phyloP scores from a whole-genome alignment of 805 yeast genomes.

The Naumovozyma castellii region DNA sequence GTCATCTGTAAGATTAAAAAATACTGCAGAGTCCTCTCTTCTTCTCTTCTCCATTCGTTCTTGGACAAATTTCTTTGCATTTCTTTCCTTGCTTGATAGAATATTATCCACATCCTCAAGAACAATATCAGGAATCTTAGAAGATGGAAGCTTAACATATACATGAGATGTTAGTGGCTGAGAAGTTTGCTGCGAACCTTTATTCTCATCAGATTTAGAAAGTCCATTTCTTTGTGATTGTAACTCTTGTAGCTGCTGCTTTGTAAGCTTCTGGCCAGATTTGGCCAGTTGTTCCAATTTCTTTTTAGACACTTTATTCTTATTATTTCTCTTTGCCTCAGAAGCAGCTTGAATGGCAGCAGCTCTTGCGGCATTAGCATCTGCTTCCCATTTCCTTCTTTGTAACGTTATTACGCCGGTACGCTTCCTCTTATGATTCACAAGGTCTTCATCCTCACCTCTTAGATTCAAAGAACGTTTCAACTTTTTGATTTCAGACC shows the following conservation, averaged over 20 bases:
- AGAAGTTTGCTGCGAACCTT: constrained; percentile 2
- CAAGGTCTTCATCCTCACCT: constrained; percentile 78
- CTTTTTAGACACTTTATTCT: constrained; percentile 14
- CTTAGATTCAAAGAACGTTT: constrained; percentile 68
- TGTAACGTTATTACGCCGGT: constrained; percentile 14
- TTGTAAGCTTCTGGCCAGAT: constrained; percentile 17
- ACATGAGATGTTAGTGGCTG: constrained; percentile 43
- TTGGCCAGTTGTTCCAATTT: constrained; percentile 15
- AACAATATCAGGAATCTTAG: constrained; percentile 89
- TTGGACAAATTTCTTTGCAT: constrained; percentile 73
- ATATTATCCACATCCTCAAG: constrained; percentile 73
- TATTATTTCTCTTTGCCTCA: constrained; percentile 10
- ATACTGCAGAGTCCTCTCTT: constrained; percentile 57
- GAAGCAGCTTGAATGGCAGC: constrained; percentile 11
- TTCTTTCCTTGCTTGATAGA: constrained; percentile 62
- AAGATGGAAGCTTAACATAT: constrained; percentile 77
- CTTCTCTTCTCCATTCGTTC: constrained; percentile 71
- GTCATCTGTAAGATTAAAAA: constrained; percentile 80
- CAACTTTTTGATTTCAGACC: constrained; percentile 60
- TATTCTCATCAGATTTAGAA: constrained; percentile 2
- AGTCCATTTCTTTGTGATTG: constrained; percentile 10
- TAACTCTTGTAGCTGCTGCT: constrained; percentile 16
- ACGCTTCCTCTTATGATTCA: constrained; percentile 63
- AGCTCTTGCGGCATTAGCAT: constrained; percentile 4
- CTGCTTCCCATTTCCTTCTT: constrained; percentile 9